Evolutionary conservation across 2,329 filamentous ascomycete species (phyloP).

Genomic region (Lizonia empirigonia): DNA sequence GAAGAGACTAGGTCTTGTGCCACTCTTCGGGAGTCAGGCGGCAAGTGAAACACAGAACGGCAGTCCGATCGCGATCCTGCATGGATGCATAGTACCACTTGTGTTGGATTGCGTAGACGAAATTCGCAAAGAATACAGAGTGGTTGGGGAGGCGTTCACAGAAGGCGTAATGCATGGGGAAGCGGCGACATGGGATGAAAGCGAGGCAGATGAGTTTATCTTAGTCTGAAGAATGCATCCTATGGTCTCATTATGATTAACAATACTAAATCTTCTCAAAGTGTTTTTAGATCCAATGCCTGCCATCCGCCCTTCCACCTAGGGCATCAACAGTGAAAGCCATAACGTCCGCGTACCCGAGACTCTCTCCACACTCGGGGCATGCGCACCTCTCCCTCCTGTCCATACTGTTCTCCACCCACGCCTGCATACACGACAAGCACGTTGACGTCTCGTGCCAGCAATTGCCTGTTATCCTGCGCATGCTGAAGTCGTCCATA

Average conservation of each 20-base stretch:
- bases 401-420: conserved; percentile 32
- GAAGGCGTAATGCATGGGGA: conserved; percentile 25
- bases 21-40: conserved; percentile 15
- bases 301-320: conserved; percentile 10
- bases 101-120: conserved; percentile 18
- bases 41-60: conserved; percentile 1
- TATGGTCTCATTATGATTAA: conserved; percentile 12
- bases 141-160: conserved; percentile 26
- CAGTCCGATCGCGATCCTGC: conserved; percentile 19
- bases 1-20: conserved; percentile 20
- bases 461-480: conserved; percentile 33
- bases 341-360: conserved; percentile 34
- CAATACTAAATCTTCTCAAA: conserved; percentile 2
- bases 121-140: conserved; percentile 14
- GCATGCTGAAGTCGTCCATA: conserved; percentile 27
- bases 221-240: conserved; percentile 16
- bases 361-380: conserved; percentile 37
- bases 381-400: conserved; percentile 30
- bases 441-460: conserved; percentile 40
- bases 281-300: conserved; percentile 4
- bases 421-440: conserved; percentile 31
- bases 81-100: conserved; percentile 26
- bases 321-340: conserved; percentile 27
- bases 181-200: conserved; percentile 15
- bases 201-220: conserved; percentile 17